Evolutionary conservation across 495 filamentous ascomycete species (phyloP).

Genomic region (Clavariopsis aquatica): DNA sequence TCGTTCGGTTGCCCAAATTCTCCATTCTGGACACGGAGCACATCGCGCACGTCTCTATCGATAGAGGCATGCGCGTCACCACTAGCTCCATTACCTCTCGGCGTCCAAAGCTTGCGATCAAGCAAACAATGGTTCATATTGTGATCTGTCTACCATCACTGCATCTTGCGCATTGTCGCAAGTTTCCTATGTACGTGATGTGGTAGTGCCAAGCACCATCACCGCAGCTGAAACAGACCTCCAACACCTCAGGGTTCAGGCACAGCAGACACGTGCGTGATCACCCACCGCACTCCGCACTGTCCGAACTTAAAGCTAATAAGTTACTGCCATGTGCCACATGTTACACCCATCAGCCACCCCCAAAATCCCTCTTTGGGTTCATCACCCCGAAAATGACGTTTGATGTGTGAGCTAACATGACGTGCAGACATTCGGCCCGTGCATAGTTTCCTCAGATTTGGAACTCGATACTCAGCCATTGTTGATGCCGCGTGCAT

Average conservation of each 20-base stretch:
- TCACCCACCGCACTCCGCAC: not conserved
- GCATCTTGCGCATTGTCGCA: not conserved
- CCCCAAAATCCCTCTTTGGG: not conserved
- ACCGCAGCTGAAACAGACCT: slow-evolving; percentile 23
- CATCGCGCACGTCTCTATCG: not conserved
- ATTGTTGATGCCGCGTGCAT: not conserved
- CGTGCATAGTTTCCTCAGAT: slow-evolving; percentile 1
- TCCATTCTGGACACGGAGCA: not conserved
- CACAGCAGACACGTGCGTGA: not conserved
- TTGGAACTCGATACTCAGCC: not conserved
- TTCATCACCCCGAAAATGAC: not conserved
- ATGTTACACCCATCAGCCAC: not conserved
- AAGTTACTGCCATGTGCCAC: not conserved
- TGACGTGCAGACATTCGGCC: not conserved
- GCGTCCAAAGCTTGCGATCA: not conserved
- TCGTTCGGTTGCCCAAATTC: too few relatives aligned
- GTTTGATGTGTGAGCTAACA: slow-evolving; percentile 5
- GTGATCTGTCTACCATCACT: not conserved
- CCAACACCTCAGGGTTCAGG: slow-evolving; percentile 16
- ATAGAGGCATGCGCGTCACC: not conserved
- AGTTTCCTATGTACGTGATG: not conserved
- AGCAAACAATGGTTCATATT: not conserved
- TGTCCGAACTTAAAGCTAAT: not conserved
- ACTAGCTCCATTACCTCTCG: not conserved
- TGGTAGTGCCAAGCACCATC: not conserved